Percentiles rank a stretch among this genome's conserved stretches.
Conservation (phyloP, 352 stramenopile genomes). For the Globisporangium middletonii region DNA sequence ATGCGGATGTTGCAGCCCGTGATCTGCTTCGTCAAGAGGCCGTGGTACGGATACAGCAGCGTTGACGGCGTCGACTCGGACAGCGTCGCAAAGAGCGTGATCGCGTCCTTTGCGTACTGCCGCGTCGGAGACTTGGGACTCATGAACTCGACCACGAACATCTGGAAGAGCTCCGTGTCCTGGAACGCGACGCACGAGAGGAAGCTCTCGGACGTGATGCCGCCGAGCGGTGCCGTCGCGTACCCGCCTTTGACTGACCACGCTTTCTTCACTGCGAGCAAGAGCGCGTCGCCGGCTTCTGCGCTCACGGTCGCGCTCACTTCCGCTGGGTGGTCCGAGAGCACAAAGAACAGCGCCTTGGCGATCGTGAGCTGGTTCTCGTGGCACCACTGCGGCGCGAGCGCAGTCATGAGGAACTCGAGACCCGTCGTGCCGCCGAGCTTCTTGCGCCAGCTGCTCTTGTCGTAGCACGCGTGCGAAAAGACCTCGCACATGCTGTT, state of each 20-base stretch:
- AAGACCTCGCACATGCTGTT: constrained; percentile 79
- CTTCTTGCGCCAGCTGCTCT: constrained; percentile 80
- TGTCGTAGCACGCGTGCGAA: constrained; percentile 82
- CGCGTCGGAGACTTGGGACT: constrained; percentile 67
- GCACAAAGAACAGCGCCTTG: constrained; percentile 83
- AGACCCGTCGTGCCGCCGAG: constrained; percentile 72
- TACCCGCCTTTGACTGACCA: constrained; percentile 38
- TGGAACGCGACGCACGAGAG: constrained; percentile 70
- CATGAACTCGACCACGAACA: constrained; percentile 85
- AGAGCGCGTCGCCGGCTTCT: constrained; percentile 58
- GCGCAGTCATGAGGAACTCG: constrained; percentile 49
- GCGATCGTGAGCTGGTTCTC: constrained; percentile 85
- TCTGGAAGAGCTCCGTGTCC: constrained; percentile 82
- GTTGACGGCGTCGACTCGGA: constrained; percentile 54
- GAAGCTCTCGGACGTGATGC: constrained; percentile 54
- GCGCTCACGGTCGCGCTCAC: constrained; percentile 71
- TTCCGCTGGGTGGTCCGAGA: constrained; percentile 82
- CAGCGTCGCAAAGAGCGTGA: constrained; percentile 47
- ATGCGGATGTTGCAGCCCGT: constrained; percentile 74
- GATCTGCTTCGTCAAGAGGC: constrained; percentile 82
- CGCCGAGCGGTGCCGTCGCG: constrained; percentile 25
- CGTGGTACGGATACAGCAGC: constrained; percentile 78
- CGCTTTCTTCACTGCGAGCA: constrained; percentile 52
- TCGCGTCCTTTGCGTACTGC: constrained; percentile 67
- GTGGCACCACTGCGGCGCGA: constrained; percentile 75